Evolutionary conservation across 345 rosid species (phyloP).

Genomic region (Camelina hispida): DNA sequence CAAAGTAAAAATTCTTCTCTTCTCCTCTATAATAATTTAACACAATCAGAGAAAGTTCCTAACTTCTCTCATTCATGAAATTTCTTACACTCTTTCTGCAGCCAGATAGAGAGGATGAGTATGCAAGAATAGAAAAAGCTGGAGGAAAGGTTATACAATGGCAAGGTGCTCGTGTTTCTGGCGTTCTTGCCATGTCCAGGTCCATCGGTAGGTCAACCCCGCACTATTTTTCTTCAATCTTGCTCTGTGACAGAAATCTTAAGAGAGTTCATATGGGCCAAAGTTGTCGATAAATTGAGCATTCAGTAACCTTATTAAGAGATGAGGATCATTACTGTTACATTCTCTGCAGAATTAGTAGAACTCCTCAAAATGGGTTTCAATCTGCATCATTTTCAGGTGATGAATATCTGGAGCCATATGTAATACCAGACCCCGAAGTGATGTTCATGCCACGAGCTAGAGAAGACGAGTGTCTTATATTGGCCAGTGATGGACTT

Average conservation of each 20-base stretch:
- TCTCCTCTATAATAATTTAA: not conserved
- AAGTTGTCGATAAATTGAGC: not conserved
- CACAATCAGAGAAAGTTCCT: conserved; percentile 16
- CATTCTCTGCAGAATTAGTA: conserved; percentile 29
- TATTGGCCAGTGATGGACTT: conserved; percentile 91
- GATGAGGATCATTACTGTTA: conserved; percentile 17
- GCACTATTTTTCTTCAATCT: not conserved
- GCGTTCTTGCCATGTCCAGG: conserved; percentile 98
- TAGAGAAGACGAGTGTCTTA: conserved; percentile 88
- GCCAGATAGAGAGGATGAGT: conserved; percentile 89
- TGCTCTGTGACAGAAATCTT: conserved; percentile 3
- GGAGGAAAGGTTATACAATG: conserved; percentile 96
- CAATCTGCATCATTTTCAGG: conserved; percentile 53
- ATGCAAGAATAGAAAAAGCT: conserved; percentile 83
- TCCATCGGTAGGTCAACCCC: conserved; percentile 70
- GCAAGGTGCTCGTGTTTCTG: conserved; percentile 93
- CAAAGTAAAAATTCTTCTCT: conserved; percentile 57
- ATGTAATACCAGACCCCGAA: conserved; percentile 98
- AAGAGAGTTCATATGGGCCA: not conserved
- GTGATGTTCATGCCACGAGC: conserved; percentile 82
- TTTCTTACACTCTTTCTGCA: conserved; percentile 38
- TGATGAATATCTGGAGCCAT: conserved; percentile 92
- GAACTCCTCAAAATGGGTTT: conserved; percentile 3
- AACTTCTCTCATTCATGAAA: conserved; percentile 8
- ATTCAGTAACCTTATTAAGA: not conserved